phyloP scores from a whole-genome alignment of 345 rosid species.

The Anastatica hierochuntica region DNA sequence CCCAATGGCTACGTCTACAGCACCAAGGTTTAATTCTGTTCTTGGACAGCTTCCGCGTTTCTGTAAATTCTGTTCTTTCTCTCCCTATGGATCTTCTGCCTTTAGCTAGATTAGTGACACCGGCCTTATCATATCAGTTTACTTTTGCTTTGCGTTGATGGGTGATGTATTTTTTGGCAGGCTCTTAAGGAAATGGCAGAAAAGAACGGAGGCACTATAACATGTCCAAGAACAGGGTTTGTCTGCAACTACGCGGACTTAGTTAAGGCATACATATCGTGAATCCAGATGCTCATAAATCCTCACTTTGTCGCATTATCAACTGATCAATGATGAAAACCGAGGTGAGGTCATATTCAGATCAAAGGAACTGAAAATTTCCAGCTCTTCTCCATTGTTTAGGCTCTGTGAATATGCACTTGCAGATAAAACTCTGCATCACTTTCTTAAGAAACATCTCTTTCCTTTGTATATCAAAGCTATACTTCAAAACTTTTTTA shows the following conservation, averaged over 20 bases:
- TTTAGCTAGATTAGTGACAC: not conserved
- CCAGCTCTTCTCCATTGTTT: not conserved
- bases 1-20: conserved; percentile 96
- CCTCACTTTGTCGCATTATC: too few species aligned
- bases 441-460: conserved; percentile 12
- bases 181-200: conserved; percentile 93
- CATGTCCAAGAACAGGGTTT: conserved; percentile 73
- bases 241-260: conserved; percentile 59
- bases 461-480: not conserved
- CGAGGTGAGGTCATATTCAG: not conserved
- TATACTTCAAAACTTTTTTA: too few species aligned
- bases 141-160: too few species aligned
- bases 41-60: too few species aligned
- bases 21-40: conserved; percentile 48
- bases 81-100: not conserved
- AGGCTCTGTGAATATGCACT: conserved; percentile 20
- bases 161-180: conserved; percentile 32
- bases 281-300: conserved; percentile 6
- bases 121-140: not conserved
- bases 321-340: too few species aligned
- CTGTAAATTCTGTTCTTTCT: too few species aligned
- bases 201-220: conserved; percentile 58
- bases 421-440: conserved; percentile 7
- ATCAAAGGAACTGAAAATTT: conserved; percentile 8
- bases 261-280: conserved; percentile 88